Percentiles rank a stretch among this genome's conserved stretches.
These are phyloP conservation scores for Paspalum notatum DNA, from an alignment of 176 grass and related monocot species.

Conservation along the genomic window DNA sequence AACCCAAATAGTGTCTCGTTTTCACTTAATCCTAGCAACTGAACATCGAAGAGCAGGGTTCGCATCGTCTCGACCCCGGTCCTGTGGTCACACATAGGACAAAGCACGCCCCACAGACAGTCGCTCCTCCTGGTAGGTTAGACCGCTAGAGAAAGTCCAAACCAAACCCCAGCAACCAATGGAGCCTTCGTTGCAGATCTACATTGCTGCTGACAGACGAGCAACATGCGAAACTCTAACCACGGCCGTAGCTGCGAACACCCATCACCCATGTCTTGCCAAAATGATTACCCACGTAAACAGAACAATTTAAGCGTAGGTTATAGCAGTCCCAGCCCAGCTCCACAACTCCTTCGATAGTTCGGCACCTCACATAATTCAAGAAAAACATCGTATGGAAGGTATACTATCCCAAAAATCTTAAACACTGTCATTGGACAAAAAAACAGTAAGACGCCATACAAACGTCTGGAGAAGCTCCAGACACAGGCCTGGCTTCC, in stretches of 20 bases:
- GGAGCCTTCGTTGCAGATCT: no score
- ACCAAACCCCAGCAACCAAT: no score
- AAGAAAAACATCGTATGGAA: neutral
- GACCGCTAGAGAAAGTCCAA: no score
- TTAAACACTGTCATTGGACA: neutral
- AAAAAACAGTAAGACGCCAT: conserved; percentile 8
- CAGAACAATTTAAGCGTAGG: neutral
- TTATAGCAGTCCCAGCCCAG: neutral
- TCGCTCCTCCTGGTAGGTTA: no score
- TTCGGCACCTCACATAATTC: neutral
- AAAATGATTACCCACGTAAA: neutral
- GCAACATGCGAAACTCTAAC: neutral
- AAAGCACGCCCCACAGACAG: no score
- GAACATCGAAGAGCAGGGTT: no score
- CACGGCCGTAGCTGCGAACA: neutral
- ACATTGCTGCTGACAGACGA: neutral
- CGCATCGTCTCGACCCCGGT: no score
- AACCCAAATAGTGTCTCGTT: no score
- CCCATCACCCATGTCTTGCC: neutral
- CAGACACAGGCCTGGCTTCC: neutral
- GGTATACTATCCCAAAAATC: neutral
- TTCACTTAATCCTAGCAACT: no score
- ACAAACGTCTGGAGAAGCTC: neutral
- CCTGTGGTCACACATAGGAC: no score
- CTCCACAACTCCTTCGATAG: no score